phyloP scores from a whole-genome alignment of 225 moss, liverwort and hornwort genomes.

The Sphagnum contortum region DNA sequence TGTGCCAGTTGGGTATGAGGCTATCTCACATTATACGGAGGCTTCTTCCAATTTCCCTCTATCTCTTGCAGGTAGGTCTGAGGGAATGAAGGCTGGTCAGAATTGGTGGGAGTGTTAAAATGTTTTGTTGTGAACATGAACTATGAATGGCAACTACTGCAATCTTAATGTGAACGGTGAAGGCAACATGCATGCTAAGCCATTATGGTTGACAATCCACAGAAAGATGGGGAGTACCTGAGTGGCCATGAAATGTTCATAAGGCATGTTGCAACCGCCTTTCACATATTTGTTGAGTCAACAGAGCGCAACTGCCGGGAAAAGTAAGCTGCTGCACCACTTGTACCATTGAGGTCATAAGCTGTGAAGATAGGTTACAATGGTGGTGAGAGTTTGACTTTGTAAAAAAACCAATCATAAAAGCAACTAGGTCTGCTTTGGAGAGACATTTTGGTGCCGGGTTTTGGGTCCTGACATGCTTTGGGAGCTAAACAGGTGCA shows the following conservation, averaged over 20 bases:
- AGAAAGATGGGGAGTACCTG: constrained; percentile 92
- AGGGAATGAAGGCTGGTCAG: neutral
- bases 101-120: neutral
- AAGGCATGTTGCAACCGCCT: constrained; percentile 89
- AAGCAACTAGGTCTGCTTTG: neutral
- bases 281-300: constrained; percentile 88
- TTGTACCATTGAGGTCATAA: neutral
- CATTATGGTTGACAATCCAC: constrained; percentile 15
- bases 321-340: constrained; percentile 49
- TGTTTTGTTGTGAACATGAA: neutral
- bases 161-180: too few relatives aligned
- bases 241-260: constrained; percentile 96
- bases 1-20: constrained; percentile 65
- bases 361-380: too few relatives aligned
- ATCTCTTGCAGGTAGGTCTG: constrained; percentile 77
- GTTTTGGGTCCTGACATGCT: neutral
- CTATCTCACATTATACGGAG: constrained; percentile 95
- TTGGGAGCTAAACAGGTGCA: constrained; percentile 53
- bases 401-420: too few relatives aligned
- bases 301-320: constrained; percentile 89
- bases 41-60: constrained; percentile 81
- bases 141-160: neutral
- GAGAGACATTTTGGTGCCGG: neutral
- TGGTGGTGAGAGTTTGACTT: too few relatives aligned
- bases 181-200: neutral